Conservation (phyloP, 2,329 filamentous ascomycete genomes). For the Gliomastix tumulicola region DNA sequence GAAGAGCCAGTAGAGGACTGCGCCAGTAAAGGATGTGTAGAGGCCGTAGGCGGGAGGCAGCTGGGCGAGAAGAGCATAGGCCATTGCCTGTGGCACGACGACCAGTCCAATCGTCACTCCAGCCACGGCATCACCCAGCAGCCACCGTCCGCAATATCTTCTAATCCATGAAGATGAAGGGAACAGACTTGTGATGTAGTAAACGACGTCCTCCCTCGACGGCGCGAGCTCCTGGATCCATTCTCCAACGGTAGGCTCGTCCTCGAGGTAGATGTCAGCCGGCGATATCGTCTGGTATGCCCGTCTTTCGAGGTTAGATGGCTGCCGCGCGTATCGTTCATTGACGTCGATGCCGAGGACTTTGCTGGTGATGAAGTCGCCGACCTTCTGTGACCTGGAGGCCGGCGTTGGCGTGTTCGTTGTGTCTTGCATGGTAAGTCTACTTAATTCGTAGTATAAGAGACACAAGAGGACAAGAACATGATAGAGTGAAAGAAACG, state of each 20-base stretch:
- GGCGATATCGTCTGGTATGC: conserved; percentile 15
- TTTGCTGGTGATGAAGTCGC: conserved; percentile 14
- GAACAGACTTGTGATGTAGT: conserved; percentile 49
- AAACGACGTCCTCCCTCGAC: conserved; percentile 28
- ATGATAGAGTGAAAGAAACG: too few species aligned
- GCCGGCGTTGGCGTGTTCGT: too few species aligned
- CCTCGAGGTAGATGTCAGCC: conserved; percentile 42
- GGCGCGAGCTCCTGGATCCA: conserved; percentile 54
- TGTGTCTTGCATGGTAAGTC: too few species aligned
- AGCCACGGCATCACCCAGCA: conserved; percentile 66
- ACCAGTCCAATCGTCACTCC: conserved; percentile 52
- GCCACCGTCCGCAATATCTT: conserved; percentile 67
- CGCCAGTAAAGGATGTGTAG: conserved; percentile 78
- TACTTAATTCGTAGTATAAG: too few species aligned
- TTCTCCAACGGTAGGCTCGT: conserved; percentile 58
- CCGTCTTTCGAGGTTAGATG: conserved; percentile 14
- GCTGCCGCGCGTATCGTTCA: conserved; percentile 15
- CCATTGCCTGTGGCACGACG: conserved; percentile 74
- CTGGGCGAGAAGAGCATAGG: conserved; percentile 66
- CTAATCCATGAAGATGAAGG: conserved; percentile 64
- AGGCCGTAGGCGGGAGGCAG: conserved; percentile 64
- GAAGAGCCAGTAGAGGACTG: conserved; percentile 76
- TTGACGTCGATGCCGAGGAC: conserved; percentile 22
- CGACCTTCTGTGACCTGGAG: neutral
- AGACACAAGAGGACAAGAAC: too few species aligned